Evolutionary conservation across 2,329 filamentous ascomycete species (phyloP).

Genomic region (Scedosporium boydii): DNA sequence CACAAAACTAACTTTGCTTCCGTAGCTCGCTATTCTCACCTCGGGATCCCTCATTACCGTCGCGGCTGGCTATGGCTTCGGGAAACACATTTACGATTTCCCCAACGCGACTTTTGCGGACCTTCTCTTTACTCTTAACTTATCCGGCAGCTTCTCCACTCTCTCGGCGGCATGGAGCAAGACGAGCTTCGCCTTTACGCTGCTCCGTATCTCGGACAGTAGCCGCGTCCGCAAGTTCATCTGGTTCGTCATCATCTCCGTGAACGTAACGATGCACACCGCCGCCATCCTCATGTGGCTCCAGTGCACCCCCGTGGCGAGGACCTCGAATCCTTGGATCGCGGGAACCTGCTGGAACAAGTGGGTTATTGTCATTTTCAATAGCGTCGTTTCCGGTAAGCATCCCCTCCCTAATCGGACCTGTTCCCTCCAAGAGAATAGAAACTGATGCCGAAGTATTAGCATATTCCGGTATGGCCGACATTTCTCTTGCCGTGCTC

Average conservation of each 20-base stretch:
- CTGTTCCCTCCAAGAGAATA: background rate
- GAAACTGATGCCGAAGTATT: background rate
- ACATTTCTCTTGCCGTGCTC: slow-evolving; percentile 26
- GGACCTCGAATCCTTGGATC: background rate
- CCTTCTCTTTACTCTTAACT: slow-evolving; percentile 11
- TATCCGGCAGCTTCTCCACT: slow-evolving; percentile 14
- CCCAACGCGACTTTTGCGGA: background rate
- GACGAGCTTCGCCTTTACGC: slow-evolving; percentile 19
- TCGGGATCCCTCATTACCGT: slow-evolving; percentile 7
- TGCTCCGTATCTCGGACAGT: slow-evolving; percentile 18
- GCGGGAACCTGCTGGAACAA: background rate
- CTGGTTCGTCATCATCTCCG: slow-evolving; percentile 15
- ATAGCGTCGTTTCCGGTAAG: background rate
- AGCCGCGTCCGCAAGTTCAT: slow-evolving; percentile 11
- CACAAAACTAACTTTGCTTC: background rate
- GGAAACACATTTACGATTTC: slow-evolving; percentile 10
- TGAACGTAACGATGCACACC: slow-evolving; percentile 14
- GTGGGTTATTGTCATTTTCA: background rate
- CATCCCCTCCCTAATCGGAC: background rate
- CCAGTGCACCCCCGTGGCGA: slow-evolving; percentile 2
- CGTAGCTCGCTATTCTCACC: slow-evolving; percentile 7
- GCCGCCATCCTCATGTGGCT: slow-evolving; percentile 13
- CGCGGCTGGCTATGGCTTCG: slow-evolving; percentile 9
- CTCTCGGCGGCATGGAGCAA: slow-evolving; percentile 19
- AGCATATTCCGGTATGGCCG: slow-evolving; percentile 23